phyloP scores from a whole-genome alignment of 1,284 basidiomycete genomes.

The Rhodotorula sp. region DNA sequence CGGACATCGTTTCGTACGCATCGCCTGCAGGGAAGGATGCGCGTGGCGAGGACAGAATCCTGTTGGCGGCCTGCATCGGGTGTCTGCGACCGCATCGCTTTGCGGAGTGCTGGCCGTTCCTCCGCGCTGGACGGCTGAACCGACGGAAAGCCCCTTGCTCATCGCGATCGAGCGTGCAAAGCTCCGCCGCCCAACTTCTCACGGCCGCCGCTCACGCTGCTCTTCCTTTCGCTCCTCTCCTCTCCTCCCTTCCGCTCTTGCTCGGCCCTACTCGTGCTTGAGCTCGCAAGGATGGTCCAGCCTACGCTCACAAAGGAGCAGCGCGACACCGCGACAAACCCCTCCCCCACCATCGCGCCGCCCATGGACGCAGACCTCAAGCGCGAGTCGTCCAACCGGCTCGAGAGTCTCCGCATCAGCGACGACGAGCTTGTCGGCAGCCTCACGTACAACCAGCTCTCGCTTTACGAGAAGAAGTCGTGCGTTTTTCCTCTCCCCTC shows the following conservation, averaged over 20 bases:
- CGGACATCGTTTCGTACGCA: neutral
- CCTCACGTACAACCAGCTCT: conserved; percentile 18
- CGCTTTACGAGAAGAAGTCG: conserved; percentile 35
- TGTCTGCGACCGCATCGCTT: neutral
- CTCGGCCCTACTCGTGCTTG: too few species aligned
- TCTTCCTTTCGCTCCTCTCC: neutral
- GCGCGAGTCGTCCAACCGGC: neutral
- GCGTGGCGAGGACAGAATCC: neutral
- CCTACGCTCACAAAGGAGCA: neutral
- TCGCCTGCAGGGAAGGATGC: neutral
- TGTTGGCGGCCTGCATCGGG: neutral
- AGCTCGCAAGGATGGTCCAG: neutral
- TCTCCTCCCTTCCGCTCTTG: neutral
- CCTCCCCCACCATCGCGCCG: neutral
- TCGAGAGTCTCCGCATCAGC: conserved; percentile 14
- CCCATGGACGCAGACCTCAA: conserved; percentile 12
- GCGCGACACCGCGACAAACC: conserved; percentile 1
- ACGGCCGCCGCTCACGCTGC: neutral
- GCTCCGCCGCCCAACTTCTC: too few species aligned
- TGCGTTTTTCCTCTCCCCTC: neutral
- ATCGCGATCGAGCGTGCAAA: neutral
- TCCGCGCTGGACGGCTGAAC: neutral
- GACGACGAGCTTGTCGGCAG: conserved; percentile 25
- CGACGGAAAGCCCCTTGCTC: neutral
- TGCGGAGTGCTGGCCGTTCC: neutral